Percentiles rank a stretch among this genome's conserved stretches.
Conservation (phyloP, 2,329 filamentous ascomycete genomes). For the Fusarium nisikadoi region DNA sequence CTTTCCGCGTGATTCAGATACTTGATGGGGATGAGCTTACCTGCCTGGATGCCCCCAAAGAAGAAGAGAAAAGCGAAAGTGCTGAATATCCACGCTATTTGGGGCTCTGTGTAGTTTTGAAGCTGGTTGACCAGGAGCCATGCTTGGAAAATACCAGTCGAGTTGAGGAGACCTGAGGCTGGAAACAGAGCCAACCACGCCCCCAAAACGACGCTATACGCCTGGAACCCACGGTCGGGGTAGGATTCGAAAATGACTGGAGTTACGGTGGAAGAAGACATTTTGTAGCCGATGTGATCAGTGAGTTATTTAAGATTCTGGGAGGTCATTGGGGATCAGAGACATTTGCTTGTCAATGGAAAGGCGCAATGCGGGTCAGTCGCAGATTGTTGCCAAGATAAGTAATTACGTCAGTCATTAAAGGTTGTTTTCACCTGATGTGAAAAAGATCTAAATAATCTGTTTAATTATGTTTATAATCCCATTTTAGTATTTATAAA, state of each 20-base stretch:
- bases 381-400: background rate
- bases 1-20: background rate
- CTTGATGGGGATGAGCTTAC: background rate
- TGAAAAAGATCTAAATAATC: too few relatives aligned
- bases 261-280: fast-evolving
- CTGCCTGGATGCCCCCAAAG: background rate
- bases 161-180: background rate
- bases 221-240: background rate
- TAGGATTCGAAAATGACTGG: background rate
- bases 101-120: fast-evolving
- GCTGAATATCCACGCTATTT: background rate
- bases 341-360: background rate
- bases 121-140: background rate
- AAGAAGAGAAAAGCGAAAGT: background rate
- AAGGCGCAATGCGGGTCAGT: background rate
- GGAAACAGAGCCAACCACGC: background rate
- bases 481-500: too few relatives aligned
- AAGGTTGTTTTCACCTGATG: too few relatives aligned
- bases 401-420: too few relatives aligned
- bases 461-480: too few relatives aligned
- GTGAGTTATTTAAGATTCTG: fast-evolving
- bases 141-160: background rate
- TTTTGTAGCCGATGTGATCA: fast-evolving
- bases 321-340: fast-evolving
- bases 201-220: background rate